Evolutionary conservation across 2,329 filamentous ascomycete genomes (phyloP).

Genomic region (Monosporascus sp.): DNA sequence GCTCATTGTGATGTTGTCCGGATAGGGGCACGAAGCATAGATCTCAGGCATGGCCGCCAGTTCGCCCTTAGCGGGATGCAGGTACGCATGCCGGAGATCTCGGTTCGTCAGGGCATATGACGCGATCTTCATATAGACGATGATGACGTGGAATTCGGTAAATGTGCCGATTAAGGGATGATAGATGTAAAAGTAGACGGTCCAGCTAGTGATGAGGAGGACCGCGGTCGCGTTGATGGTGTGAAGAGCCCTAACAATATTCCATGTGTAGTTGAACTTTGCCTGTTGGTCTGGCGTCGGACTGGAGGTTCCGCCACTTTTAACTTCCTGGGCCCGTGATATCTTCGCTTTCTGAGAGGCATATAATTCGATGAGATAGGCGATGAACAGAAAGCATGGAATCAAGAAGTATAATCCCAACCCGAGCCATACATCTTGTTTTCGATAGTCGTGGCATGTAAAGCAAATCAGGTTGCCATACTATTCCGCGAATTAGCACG

Average conservation of each 20-base stretch:
- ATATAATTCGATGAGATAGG: slow-evolving; percentile 81
- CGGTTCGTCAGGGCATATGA: slow-evolving; percentile 97
- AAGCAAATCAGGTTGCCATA: slow-evolving; percentile 95
- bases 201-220: slow-evolving; percentile 72
- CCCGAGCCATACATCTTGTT: slow-evolving; percentile 71
- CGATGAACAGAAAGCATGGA: slow-evolving; percentile 84
- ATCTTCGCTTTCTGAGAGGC: slow-evolving; percentile 75
- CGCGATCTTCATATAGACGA: slow-evolving; percentile 93
- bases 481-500: slow-evolving; percentile 37
- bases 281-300: slow-evolving; percentile 58
- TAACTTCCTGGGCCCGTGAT: slow-evolving; percentile 48
- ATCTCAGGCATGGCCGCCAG: slow-evolving; percentile 71
- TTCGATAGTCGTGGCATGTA: slow-evolving; percentile 80
- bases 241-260: slow-evolving; percentile 73
- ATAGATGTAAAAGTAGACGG: slow-evolving; percentile 87
- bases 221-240: slow-evolving; percentile 78
- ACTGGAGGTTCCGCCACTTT: slow-evolving; percentile 45
- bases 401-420: slow-evolving; percentile 78
- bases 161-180: slow-evolving; percentile 91
- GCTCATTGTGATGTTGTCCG: slow-evolving; percentile 78
- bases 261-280: slow-evolving; percentile 73
- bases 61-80: slow-evolving; percentile 67
- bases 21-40: slow-evolving; percentile 81
- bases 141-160: slow-evolving; percentile 84
- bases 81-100: slow-evolving; percentile 84